These are phyloP conservation scores for Extremus antarcticus DNA, from an alignment of 495 filamentous ascomycete species.

Conservation along the genomic window DNA sequence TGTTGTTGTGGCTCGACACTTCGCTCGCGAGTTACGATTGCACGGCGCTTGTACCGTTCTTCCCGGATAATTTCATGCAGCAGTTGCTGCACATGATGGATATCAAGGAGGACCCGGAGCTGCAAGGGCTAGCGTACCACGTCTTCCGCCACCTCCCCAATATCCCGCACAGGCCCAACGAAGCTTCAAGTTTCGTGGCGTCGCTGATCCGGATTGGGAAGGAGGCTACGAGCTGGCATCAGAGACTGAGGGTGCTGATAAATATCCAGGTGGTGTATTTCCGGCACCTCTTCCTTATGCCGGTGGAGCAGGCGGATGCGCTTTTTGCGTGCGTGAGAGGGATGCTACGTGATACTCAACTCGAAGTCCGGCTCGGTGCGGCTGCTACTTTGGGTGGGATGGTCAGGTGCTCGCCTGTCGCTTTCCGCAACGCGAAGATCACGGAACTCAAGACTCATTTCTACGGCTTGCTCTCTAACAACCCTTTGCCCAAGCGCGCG, in stretches of 20 bases:
- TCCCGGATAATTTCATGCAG: slow-evolving; percentile 77
- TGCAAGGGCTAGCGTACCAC: slow-evolving; percentile 89
- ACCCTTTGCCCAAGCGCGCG: slow-evolving; percentile 70
- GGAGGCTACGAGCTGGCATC: slow-evolving; percentile 85
- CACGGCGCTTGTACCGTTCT: slow-evolving; percentile 81
- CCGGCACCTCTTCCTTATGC: slow-evolving; percentile 88
- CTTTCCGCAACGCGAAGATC: slow-evolving; percentile 66
- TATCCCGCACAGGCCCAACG: slow-evolving; percentile 79
- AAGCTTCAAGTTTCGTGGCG: slow-evolving; percentile 71
- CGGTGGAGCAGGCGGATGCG: slow-evolving; percentile 57
- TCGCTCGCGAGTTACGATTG: slow-evolving; percentile 88
- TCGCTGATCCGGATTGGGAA: slow-evolving; percentile 83
- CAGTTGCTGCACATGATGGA: slow-evolving; percentile 99
- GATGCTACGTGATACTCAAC: slow-evolving; percentile 86
- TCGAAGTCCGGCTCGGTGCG: slow-evolving; percentile 90
- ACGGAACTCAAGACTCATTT: slow-evolving; percentile 65
- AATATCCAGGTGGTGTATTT: slow-evolving; percentile 99
- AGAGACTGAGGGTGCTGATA: slow-evolving; percentile 89
- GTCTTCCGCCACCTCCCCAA: slow-evolving; percentile 96
- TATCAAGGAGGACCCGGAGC: slow-evolving; percentile 93
- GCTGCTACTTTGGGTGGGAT: slow-evolving; percentile 88
- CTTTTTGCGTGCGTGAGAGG: slow-evolving; percentile 83
- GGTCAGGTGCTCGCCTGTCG: slow-evolving; percentile 90
- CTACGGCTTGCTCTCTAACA: slow-evolving; percentile 59
- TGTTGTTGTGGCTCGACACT: slow-evolving; percentile 87